Conservation (phyloP, 352 stramenopile genomes). For the Pythium phragmiticola region DNA sequence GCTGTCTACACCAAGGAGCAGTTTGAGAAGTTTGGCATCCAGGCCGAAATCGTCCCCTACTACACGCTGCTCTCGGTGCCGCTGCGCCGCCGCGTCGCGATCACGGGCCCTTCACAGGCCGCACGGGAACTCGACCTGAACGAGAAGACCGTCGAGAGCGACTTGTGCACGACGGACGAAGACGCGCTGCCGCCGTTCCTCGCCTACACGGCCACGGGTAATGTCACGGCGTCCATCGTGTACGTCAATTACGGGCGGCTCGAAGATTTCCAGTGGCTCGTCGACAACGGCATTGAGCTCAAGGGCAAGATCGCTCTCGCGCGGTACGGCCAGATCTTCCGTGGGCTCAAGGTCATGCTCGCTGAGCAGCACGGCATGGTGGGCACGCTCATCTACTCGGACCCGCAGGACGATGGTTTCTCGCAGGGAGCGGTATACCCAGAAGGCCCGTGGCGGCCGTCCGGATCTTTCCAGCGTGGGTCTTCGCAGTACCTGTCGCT, state of each 20-base stretch:
- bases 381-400: constrained; percentile 86
- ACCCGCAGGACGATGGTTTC: constrained; percentile 84
- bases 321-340: constrained; percentile 79
- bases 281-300: constrained; percentile 33
- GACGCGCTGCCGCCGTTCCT: constrained; percentile 72
- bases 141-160: constrained; percentile 48
- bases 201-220: constrained; percentile 75
- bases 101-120: constrained; percentile 35
- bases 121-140: constrained; percentile 51
- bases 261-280: constrained; percentile 76
- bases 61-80: constrained; percentile 52
- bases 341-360: constrained; percentile 81
- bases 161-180: constrained; percentile 54
- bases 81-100: constrained; percentile 36
- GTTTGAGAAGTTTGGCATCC: constrained; percentile 32
- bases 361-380: constrained; percentile 69
- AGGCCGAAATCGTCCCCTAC: neutral
- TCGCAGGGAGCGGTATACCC: constrained; percentile 33
- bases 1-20: constrained; percentile 44
- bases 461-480: neutral
- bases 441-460: neutral
- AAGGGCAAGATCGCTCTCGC: constrained; percentile 64
- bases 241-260: constrained; percentile 88
- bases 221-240: constrained; percentile 64
- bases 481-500: constrained; percentile 22